phyloP scores from a whole-genome alignment of 2,329 filamentous ascomycete species.

The Neofusicoccum cordaticola region DNA sequence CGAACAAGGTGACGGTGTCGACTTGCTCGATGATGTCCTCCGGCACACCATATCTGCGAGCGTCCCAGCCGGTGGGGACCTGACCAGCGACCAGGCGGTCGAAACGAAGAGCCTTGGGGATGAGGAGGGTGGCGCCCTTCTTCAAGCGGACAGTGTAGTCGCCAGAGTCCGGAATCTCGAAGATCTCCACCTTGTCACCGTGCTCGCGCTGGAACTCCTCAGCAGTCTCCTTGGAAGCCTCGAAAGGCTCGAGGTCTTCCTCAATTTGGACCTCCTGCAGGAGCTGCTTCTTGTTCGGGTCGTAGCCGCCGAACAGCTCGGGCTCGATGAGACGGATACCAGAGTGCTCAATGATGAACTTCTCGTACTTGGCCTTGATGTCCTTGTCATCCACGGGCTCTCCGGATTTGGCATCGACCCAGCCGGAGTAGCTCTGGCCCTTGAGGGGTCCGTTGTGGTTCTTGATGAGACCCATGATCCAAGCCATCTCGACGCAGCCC shows the following conservation, averaged over 20 bases:
- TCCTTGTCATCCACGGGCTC: conserved; percentile 98
- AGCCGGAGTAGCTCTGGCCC: conserved; percentile 93
- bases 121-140: conserved; percentile 92
- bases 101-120: conserved; percentile 95
- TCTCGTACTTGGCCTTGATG: conserved; percentile 96
- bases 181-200: conserved; percentile 95
- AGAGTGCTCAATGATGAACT: conserved; percentile 90
- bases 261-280: conserved; percentile 97
- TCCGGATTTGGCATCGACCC: conserved; percentile 90
- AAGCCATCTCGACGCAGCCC: conserved; percentile 98
- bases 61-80: conserved; percentile 95
- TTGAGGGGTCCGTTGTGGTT: conserved; percentile 97
- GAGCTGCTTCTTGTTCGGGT: conserved; percentile 97
- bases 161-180: conserved; percentile 88
- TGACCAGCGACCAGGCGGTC: conserved; percentile 97
- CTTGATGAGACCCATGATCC: conserved; percentile 99
- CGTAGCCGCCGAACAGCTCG: conserved; percentile 93
- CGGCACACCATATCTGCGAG: conserved; percentile 91
- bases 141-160: conserved; percentile 92
- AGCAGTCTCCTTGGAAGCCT: conserved; percentile 94
- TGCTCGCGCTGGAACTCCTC: conserved; percentile 97
- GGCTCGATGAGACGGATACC: conserved; percentile 98
- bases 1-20: conserved; percentile 91
- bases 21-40: conserved; percentile 98
- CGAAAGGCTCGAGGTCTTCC: conserved; percentile 94